A percentile compares a stretch with the other conserved stretches of the same genome.
Evolutionary conservation across 78 protist genomes (phyloP).

Genomic region (Speleostelium caveatum): DNA sequence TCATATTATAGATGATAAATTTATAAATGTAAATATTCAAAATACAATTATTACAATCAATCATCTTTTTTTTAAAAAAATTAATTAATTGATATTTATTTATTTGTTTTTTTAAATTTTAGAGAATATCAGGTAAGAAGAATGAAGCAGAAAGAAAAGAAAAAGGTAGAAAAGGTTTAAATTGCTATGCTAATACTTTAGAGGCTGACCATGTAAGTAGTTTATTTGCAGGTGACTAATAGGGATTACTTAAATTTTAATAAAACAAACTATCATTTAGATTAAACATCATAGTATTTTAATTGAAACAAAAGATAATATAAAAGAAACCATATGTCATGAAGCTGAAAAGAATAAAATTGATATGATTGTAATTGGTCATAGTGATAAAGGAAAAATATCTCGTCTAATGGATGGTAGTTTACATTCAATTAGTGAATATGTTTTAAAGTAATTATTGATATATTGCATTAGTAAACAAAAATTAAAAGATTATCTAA

Average conservation of each 20-base stretch:
- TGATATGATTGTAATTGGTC: constrained; percentile 38
- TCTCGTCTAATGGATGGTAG: constrained; percentile 4
- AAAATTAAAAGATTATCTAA: too few relatives aligned
- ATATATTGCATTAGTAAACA: too few relatives aligned
- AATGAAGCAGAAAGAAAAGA: constrained; percentile 8
- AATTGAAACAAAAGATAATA: constrained; percentile 1
- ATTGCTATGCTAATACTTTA: constrained; percentile 10
- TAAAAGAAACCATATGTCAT: constrained; percentile 17
- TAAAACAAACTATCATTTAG: not conserved
- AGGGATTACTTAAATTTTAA: not conserved
- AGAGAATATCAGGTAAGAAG: not conserved
- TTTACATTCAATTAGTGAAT: too few relatives aligned
- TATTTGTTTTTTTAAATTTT: not conserved
- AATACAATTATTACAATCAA: too few relatives aligned
- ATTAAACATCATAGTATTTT: constrained; percentile 1
- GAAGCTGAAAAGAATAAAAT: constrained; percentile 19
- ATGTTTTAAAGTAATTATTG: too few relatives aligned
- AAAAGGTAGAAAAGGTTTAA: constrained; percentile 4
- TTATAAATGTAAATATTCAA: constrained; percentile 3
- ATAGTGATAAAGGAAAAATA: not conserved
- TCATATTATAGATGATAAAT: constrained; percentile 11
- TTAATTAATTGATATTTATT: not conserved
- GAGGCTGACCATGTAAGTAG: not conserved
- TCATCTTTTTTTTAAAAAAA: not conserved
- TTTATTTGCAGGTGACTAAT: not conserved